These are phyloP conservation scores for Tolypocladium inflatum DNA, from an alignment of 2,329 filamentous ascomycete species.

Conservation along the genomic window DNA sequence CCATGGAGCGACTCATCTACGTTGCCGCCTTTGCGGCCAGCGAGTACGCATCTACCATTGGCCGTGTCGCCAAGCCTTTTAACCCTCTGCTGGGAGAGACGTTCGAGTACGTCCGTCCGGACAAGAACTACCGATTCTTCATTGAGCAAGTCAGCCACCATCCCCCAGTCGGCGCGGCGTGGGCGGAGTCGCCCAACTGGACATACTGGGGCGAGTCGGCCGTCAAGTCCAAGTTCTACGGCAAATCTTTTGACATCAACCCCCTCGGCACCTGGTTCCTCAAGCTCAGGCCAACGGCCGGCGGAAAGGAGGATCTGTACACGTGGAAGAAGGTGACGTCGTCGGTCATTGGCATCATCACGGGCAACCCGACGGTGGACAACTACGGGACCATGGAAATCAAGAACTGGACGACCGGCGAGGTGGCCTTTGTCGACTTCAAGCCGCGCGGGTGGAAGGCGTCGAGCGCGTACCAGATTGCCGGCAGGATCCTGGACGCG, in stretches of 20 bases:
- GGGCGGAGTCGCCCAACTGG: constrained; percentile 88
- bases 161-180: constrained; percentile 86
- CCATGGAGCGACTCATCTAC: constrained; percentile 86
- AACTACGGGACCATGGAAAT: constrained; percentile 97
- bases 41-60: constrained; percentile 94
- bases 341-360: constrained; percentile 97
- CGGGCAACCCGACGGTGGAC: constrained; percentile 90
- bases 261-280: constrained; percentile 96
- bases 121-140: constrained; percentile 97
- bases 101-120: constrained; percentile 89
- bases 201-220: constrained; percentile 95
- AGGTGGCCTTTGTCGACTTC: constrained; percentile 83
- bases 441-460: constrained; percentile 95
- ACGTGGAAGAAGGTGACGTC: constrained; percentile 99
- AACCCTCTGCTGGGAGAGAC: constrained; percentile 95
- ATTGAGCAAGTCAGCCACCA: constrained; percentile 98
- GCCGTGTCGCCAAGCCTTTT: constrained; percentile 94
- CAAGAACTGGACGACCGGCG: constrained; percentile 93
- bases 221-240: constrained; percentile 94
- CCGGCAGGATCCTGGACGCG: constrained; percentile 74
- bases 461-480: constrained; percentile 79
- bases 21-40: constrained; percentile 93
- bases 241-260: constrained; percentile 95
- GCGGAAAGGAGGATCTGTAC: constrained; percentile 76
- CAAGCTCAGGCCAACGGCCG: constrained; percentile 64